Conservation (phyloP, 441 rosid species). For the Gossypium gossypioides region DNA sequence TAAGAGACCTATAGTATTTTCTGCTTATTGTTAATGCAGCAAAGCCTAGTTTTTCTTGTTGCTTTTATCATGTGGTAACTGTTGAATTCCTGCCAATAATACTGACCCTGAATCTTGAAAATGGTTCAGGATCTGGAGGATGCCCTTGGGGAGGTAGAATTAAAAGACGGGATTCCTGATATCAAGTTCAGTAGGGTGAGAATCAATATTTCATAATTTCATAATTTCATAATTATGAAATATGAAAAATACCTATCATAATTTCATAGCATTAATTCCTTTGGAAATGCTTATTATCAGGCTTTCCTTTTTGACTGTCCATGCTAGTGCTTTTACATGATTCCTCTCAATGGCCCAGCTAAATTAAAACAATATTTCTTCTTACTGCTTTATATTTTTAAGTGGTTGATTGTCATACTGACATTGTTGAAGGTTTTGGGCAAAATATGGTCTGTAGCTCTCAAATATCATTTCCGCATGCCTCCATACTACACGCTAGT, state of each 20-base stretch:
- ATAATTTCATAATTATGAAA: neutral
- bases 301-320: slow-evolving; percentile 28
- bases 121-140: slow-evolving; percentile 71
- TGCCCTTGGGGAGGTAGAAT: slow-evolving; percentile 75
- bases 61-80: neutral
- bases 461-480: slow-evolving; percentile 89
- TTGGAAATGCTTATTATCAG: neutral
- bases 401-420: slow-evolving; percentile 17
- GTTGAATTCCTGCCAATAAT: slow-evolving; percentile 15
- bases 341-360: neutral
- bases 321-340: neutral
- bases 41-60: slow-evolving; percentile 5
- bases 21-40: neutral
- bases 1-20: neutral
- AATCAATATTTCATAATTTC: neutral
- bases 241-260: neutral
- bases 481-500: slow-evolving; percentile 93
- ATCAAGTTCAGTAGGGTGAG: slow-evolving; percentile 92
- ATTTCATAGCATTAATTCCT: slow-evolving; percentile 1
- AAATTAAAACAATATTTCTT: neutral
- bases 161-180: slow-evolving; percentile 80
- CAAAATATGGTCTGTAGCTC: slow-evolving; percentile 74
- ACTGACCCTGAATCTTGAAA: slow-evolving; percentile 17
- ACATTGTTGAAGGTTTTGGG: slow-evolving; percentile 59
- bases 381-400: slow-evolving; percentile 5